These are phyloP conservation scores for Endoconidiophora laricicola DNA, from an alignment of 2,329 filamentous ascomycete genomes.

Conservation along the genomic window DNA sequence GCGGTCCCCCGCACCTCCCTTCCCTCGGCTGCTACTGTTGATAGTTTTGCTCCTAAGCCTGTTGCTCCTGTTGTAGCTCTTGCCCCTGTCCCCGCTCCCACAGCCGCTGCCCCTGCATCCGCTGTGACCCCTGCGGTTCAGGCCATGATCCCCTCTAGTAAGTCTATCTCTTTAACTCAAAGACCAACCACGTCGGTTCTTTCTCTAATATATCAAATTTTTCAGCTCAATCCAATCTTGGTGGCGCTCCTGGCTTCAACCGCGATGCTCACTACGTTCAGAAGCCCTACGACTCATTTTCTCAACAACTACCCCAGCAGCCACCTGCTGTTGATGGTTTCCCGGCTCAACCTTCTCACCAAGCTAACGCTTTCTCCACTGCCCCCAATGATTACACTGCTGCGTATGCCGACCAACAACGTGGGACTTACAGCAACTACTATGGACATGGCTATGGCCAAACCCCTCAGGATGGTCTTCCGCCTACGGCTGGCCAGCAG, in stretches of 20 bases:
- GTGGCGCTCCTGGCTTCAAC: constrained; percentile 7
- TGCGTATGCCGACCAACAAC: constrained; percentile 66
- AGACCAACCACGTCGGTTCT: not conserved
- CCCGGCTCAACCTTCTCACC: constrained; percentile 38
- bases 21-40: constrained; percentile 51
- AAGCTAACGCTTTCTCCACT: constrained; percentile 52
- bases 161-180: not conserved
- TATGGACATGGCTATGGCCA: constrained; percentile 40
- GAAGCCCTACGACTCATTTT: constrained; percentile 55
- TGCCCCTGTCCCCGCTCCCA: constrained; percentile 17
- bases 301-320: constrained; percentile 38
- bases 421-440: constrained; percentile 57
- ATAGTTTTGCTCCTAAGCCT: constrained; percentile 40
- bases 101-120: not conserved
- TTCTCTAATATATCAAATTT: not conserved
- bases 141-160: not conserved
- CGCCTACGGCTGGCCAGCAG: constrained; percentile 17
- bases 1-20: constrained; percentile 73
- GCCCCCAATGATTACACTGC: constrained; percentile 65
- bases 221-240: constrained; percentile 2
- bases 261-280: constrained; percentile 10
- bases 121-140: constrained; percentile 15
- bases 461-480: constrained; percentile 56
- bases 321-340: constrained; percentile 8
- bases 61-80: constrained; percentile 22